phyloP scores from a whole-genome alignment of 1,284 basidiomycete genomes.

The Sanghuangporus baumii region DNA sequence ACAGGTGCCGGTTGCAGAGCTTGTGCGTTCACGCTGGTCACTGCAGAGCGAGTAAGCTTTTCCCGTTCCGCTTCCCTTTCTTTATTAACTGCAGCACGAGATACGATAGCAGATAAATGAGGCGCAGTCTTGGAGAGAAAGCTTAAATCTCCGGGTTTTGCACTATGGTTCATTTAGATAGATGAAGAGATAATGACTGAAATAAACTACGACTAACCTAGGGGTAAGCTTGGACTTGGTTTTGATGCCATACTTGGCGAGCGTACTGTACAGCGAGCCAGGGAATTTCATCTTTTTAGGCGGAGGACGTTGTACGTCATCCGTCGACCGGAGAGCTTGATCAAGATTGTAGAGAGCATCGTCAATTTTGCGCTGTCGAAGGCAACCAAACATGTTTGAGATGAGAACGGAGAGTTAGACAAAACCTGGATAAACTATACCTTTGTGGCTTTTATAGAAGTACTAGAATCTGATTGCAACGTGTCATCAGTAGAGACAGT shows the following conservation, averaged over 20 bases:
- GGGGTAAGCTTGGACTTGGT: conserved; percentile 13
- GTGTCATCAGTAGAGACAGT: background rate
- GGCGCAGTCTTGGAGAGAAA: conserved; percentile 51
- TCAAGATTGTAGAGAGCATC: conserved; percentile 66
- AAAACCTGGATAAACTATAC: conserved; percentile 19
- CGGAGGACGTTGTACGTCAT: conserved; percentile 38
- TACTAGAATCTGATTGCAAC: background rate
- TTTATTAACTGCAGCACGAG: conserved; percentile 54
- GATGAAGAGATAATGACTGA: background rate
- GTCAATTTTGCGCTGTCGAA: conserved; percentile 59
- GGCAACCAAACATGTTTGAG: background rate
- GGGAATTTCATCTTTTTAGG: conserved; percentile 14
- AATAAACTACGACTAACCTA: background rate
- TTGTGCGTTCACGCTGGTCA: conserved; percentile 20
- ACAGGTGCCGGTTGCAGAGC: conserved; percentile 33
- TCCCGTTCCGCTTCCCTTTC: conserved; percentile 44
- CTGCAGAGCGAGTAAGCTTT: conserved; percentile 20
- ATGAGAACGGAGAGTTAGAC: background rate
- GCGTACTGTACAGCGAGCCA: conserved; percentile 60
- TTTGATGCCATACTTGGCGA: conserved; percentile 69
- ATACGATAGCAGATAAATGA: conserved; percentile 59
- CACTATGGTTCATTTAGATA: conserved; percentile 19
- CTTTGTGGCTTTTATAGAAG: conserved; percentile 24
- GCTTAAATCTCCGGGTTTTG: conserved; percentile 23
- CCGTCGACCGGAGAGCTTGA: conserved; percentile 19